phyloP scores from a whole-genome alignment of 345 rosid species.

The Mercurialis annua region DNA sequence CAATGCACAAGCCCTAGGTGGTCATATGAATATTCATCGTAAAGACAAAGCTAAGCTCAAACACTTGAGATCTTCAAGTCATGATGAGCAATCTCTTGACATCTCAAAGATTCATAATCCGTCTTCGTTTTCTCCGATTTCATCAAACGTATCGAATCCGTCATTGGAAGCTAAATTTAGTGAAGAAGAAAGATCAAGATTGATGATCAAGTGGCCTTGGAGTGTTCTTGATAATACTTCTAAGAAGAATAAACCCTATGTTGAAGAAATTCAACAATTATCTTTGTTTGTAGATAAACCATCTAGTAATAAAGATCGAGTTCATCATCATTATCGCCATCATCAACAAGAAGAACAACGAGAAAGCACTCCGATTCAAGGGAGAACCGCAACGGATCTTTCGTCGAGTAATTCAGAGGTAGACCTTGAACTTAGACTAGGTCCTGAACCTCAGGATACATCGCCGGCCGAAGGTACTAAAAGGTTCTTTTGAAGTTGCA shows the following conservation, averaged over 20 bases:
- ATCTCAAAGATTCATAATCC: background rate
- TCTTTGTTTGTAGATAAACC: slow-evolving; percentile 35
- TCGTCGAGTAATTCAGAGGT: slow-evolving; percentile 19
- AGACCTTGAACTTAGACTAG: slow-evolving; percentile 61
- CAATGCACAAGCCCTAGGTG: slow-evolving; percentile 28
- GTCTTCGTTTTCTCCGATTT: slow-evolving; percentile 12
- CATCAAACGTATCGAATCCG: background rate
- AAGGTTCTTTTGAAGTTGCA: slow-evolving; percentile 37
- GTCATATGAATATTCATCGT: slow-evolving; percentile 27
- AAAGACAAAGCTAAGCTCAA: slow-evolving; percentile 35
- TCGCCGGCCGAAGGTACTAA: slow-evolving; percentile 30
- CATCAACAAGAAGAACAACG: too few relatives aligned
- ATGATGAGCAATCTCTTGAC: slow-evolving; percentile 4
- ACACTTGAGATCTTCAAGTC: slow-evolving; percentile 24
- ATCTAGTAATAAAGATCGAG: background rate
- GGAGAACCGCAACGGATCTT: slow-evolving; percentile 2
- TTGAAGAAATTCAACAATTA: slow-evolving; percentile 24
- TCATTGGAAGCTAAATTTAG: background rate
- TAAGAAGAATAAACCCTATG: slow-evolving; percentile 2
- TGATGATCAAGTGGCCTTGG: slow-evolving; percentile 25
- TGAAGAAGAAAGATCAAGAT: slow-evolving; percentile 9
- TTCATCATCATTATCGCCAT: background rate
- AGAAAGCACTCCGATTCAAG: background rate
- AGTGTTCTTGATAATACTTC: background rate
- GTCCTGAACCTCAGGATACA: slow-evolving; percentile 39